phyloP scores from a whole-genome alignment of 2,329 filamentous ascomycete genomes.

The Fusarium abutilonis region DNA sequence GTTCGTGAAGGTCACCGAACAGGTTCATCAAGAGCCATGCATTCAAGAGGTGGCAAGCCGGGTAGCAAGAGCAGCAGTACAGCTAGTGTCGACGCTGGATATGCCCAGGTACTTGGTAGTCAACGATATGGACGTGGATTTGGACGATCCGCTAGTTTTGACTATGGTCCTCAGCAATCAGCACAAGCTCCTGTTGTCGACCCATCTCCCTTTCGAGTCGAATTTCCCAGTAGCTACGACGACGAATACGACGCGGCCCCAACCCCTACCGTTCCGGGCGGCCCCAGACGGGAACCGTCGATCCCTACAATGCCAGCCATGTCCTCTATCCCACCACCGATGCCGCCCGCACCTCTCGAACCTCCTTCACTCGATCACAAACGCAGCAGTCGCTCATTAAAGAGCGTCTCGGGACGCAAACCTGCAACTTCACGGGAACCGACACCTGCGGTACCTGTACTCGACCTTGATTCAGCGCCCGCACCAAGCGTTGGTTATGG shows the following conservation, averaged over 20 bases:
- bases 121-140: conserved; percentile 66
- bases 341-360: conserved; percentile 52
- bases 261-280: conserved; percentile 83
- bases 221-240: conserved; percentile 59
- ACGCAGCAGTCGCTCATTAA: conserved; percentile 66
- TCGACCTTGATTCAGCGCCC: conserved; percentile 64
- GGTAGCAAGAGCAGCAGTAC: conserved; percentile 79
- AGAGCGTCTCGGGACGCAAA: conserved; percentile 56
- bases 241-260: conserved; percentile 82
- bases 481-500: conserved; percentile 68
- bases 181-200: conserved; percentile 44
- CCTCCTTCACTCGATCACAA: conserved; percentile 60
- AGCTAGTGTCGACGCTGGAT: conserved; percentile 72
- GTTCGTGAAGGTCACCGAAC: conserved; percentile 59
- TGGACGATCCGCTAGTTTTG: conserved; percentile 77
- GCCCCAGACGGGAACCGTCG: conserved; percentile 67
- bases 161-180: conserved; percentile 64
- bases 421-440: conserved; percentile 43
- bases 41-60: conserved; percentile 64
- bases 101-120: conserved; percentile 65
- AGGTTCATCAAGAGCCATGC: conserved; percentile 55
- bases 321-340: conserved; percentile 48
- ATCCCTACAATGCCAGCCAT: conserved; percentile 51
- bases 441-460: conserved; percentile 45
- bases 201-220: conserved; percentile 56